A percentile compares a stretch with the other conserved stretches of the same genome.
Evolutionary conservation across 306 rosid genomes (phyloP).

Genomic region (Rubus idaeus): DNA sequence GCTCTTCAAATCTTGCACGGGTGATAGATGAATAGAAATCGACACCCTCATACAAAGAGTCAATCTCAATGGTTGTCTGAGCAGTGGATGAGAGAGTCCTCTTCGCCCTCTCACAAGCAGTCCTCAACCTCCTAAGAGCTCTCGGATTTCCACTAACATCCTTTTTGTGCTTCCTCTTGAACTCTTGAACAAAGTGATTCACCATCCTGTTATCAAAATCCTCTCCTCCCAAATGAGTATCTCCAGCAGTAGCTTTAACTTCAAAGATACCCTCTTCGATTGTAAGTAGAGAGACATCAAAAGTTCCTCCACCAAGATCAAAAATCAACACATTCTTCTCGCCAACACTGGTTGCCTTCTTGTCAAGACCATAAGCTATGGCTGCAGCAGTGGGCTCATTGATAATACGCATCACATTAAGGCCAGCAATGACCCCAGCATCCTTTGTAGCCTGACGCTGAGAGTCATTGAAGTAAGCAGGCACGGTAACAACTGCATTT

Average conservation of each 20-base stretch:
- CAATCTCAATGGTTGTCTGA: background rate
- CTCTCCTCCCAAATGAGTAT: slow-evolving; percentile 11
- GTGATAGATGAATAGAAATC: slow-evolving; percentile 1
- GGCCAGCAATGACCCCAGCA: slow-evolving; percentile 9
- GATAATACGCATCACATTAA: slow-evolving; percentile 8
- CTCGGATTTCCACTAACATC: background rate
- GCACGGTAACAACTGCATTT: background rate
- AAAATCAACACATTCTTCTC: slow-evolving; percentile 9
- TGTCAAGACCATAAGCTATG: slow-evolving; percentile 2
- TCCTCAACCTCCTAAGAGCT: slow-evolving; percentile 1
- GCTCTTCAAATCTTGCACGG: slow-evolving; percentile 6
- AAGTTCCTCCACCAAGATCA: background rate
- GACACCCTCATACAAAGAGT: slow-evolving; percentile 1
- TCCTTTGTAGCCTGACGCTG: slow-evolving; percentile 8
- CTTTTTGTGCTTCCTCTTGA: slow-evolving; percentile 5
- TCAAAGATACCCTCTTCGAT: slow-evolving; percentile 3
- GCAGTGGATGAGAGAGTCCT: slow-evolving; percentile 13
- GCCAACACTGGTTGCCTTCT: slow-evolving; percentile 8
- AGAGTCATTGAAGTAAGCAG: slow-evolving; percentile 1
- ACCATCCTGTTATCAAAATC: slow-evolving; percentile 11
- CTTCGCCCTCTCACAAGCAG: background rate
- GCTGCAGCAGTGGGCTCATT: slow-evolving; percentile 11
- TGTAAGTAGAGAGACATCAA: background rate
- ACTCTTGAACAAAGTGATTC: slow-evolving; percentile 1
- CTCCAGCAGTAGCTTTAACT: slow-evolving; percentile 5